Base-by-base conservation (phyloP, 495 filamentous ascomycete species). In the Daldinia vernicosa region DNA sequence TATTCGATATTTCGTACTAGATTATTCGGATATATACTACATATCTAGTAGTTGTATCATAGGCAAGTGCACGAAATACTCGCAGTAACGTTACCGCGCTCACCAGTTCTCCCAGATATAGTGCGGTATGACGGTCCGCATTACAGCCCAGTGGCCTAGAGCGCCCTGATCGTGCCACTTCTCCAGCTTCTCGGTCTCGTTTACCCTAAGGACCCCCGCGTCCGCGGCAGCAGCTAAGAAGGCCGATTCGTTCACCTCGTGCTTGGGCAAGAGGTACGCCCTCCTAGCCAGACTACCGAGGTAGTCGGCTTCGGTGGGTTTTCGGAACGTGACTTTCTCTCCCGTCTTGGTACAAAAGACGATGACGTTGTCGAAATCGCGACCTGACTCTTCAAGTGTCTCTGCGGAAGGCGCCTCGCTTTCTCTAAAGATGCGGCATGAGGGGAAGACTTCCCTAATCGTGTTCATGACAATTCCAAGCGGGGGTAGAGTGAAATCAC, bases 341-440 rank as follows among this genome's bases (percentile, higher is more conserved):
- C 76, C 27, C 3, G 74, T 69, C 71, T 89, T 89, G 50, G 84
- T 86, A 80, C 91, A 93, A 74, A 92, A 92, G 57, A 93, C 85
- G 68, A 89, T 92, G 86, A 98, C 91, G 81, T 99, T 99, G 70
- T 92, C 92, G 77, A 97, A 97, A 75, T 97, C 91, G 26, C 80
- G 75, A 15, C 80, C 82, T 24, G 83, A 78, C 27, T 79, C 66
- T 40, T 75, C 76, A 30, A 84, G 64, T 4, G 78, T 75, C 6
- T 83, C 79, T 0, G 74, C 74, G 14, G 81, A 75, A 33, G 83
- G 81, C n/a, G 85, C 84, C 32, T 86, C 82, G 6, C 63, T 66
- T 78, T 99, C 95, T 62, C 95, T 88, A 82, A 90, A 97, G 72
- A 96, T 86, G 53, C 92, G 93, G 82, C 91, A 94, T 15, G 85